Evolutionary conservation across 495 filamentous ascomycete genomes (phyloP).

Genomic region (Trichoderma gamsii): DNA sequence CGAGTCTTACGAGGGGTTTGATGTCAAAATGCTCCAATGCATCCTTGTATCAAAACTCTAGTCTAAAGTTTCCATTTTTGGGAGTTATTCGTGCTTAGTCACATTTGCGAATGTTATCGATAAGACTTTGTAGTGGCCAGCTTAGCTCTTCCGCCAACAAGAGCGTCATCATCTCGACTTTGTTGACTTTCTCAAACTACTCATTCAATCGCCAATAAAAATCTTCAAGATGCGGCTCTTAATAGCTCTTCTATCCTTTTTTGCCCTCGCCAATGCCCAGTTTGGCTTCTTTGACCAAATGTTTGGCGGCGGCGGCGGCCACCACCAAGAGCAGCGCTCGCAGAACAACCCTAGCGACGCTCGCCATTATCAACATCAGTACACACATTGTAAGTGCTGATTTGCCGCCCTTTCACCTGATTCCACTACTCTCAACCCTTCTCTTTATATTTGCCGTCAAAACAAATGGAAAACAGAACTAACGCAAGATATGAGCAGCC

Average conservation of each 20-base stretch:
- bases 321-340: slow-evolving; percentile 56
- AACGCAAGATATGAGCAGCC: slow-evolving; percentile 28
- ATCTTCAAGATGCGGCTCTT: slow-evolving; percentile 27
- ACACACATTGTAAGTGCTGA: slow-evolving; percentile 35
- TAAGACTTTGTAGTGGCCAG: slow-evolving; percentile 11
- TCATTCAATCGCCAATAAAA: neutral
- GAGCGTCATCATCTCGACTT: neutral
- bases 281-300: slow-evolving; percentile 88
- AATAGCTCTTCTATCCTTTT: slow-evolving; percentile 29
- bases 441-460: no score
- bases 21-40: neutral
- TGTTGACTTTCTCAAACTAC: neutral
- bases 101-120: slow-evolving; percentile 18
- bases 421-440: no score
- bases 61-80: neutral
- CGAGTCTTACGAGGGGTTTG: slow-evolving; percentile 1
- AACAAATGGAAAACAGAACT: neutral
- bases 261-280: slow-evolving; percentile 45
- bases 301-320: slow-evolving; percentile 53
- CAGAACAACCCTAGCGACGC: slow-evolving; percentile 79
- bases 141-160: neutral
- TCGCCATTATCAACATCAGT: slow-evolving; percentile 65
- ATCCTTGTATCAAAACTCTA: neutral
- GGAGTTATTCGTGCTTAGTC: slow-evolving; percentile 42
- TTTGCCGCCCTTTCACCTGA: no score